phyloP scores from a whole-genome alignment of 2,329 filamentous ascomycete genomes.

The Chaetoscypha palmicola region DNA sequence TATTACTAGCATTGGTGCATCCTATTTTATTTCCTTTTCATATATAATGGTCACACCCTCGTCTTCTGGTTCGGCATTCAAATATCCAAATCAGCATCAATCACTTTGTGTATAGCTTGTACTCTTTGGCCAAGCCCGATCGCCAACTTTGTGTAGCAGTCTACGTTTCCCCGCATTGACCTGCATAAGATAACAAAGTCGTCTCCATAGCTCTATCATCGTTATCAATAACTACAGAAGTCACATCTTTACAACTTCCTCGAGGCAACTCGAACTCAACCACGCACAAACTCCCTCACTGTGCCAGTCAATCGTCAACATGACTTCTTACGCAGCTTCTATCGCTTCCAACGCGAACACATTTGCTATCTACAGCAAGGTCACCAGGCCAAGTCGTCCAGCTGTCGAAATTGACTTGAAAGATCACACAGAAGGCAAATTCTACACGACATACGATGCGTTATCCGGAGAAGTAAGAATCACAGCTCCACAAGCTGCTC shows the following conservation, averaged over 20 bases:
- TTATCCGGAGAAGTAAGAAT: slow-evolving; percentile 26
- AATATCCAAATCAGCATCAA: no score
- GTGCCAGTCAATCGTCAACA: no score
- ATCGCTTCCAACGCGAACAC: slow-evolving; percentile 22
- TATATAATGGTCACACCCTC: slow-evolving; percentile 10
- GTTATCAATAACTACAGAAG: no score
- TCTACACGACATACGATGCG: slow-evolving; percentile 28
- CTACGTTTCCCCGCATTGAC: slow-evolving; percentile 17
- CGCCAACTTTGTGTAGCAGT: slow-evolving; percentile 1
- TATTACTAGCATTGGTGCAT: slow-evolving; percentile 3
- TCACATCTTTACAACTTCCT: no score
- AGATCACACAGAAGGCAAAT: slow-evolving; percentile 21
- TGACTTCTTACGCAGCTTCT: slow-evolving; percentile 21
- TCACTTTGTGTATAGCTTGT: slow-evolving; percentile 3
- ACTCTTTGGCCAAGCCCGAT: background rate
- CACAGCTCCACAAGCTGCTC: slow-evolving; percentile 24
- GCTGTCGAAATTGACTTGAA: slow-evolving; percentile 27
- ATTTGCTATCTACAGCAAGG: slow-evolving; percentile 22
- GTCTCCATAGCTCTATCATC: background rate
- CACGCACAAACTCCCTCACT: no score
- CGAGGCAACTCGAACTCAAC: no score
- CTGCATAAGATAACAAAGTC: slow-evolving; percentile 13
- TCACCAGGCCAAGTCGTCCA: slow-evolving; percentile 15
- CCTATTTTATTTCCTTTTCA: background rate
- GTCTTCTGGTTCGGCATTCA: slow-evolving; percentile 1